A percentile compares a stretch with the other conserved stretches of the same genome.
Evolutionary conservation across 495 filamentous ascomycete species (phyloP).

Genomic region (Diplogelasinospora grovesii): DNA sequence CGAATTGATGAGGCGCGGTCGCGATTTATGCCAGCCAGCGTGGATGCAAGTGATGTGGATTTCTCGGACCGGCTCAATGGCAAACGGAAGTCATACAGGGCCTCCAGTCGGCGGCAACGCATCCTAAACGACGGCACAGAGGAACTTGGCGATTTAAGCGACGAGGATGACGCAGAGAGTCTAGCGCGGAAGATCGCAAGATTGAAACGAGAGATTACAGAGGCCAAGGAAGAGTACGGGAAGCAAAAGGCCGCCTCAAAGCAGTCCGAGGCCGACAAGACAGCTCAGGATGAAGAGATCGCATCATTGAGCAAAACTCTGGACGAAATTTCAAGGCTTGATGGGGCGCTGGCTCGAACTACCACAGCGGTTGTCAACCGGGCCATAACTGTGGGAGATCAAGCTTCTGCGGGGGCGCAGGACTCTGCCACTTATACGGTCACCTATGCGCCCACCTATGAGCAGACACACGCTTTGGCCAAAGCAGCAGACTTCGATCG

Average conservation of each 20-base stretch:
- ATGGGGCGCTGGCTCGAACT: slow-evolving; percentile 22
- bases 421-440: slow-evolving; percentile 43
- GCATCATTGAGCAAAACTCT: slow-evolving; percentile 59
- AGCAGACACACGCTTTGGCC: slow-evolving; percentile 59
- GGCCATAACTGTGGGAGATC: slow-evolving; percentile 2
- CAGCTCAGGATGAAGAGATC: slow-evolving; percentile 34
- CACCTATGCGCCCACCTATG: slow-evolving; percentile 49
- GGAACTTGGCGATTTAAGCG: slow-evolving; percentile 58
- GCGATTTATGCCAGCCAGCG: slow-evolving; percentile 64
- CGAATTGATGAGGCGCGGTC: slow-evolving; percentile 71
- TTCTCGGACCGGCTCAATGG: slow-evolving; percentile 75
- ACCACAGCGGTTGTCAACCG: slow-evolving; percentile 19
- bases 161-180: slow-evolving; percentile 57
- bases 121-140: slow-evolving; percentile 53
- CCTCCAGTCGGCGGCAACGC: slow-evolving; percentile 57
- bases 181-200: slow-evolving; percentile 71
- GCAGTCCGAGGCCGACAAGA: slow-evolving; percentile 20
- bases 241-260: slow-evolving; percentile 38
- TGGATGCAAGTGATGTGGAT: slow-evolving; percentile 68
- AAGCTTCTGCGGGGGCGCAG: slow-evolving; percentile 1
- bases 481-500: slow-evolving; percentile 84
- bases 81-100: slow-evolving; percentile 76
- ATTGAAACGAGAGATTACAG: slow-evolving; percentile 69
- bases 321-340: slow-evolving; percentile 45
- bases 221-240: slow-evolving; percentile 62